Base-by-base conservation (phyloP, 2,329 filamentous ascomycete genomes). In the Paecilomyces variotii region DNA sequence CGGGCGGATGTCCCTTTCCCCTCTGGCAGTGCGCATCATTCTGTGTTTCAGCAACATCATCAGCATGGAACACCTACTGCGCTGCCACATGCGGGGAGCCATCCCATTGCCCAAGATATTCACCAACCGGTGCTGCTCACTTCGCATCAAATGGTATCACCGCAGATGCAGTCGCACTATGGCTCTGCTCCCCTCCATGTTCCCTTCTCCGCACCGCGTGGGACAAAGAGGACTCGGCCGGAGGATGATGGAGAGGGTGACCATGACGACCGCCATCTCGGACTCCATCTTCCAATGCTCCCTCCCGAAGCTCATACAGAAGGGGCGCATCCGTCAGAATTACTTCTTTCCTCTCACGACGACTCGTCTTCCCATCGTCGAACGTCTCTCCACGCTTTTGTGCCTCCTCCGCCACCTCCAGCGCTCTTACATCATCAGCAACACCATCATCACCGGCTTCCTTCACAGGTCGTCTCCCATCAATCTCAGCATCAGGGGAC, bases 391-490 rank as follows among this genome's bases (percentile, higher is more conserved):
- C 72, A 72, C 56, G 64, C 65, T 26, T 75, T 69, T 56, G 76
- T 60, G 75, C 82, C 67, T 68, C 78, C 56, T 68, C 79, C 57
- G 69, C 75, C 68, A 27, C 67, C 69, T 56, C 70, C 72, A 64
- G 76, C 79, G 35, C 73, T 75, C 58, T 76, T 79, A 26, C 82
- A 83, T 39, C 82, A 83, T 39, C 84, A 84, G 19, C 54, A 56
- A 56, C 57, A 53, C 69, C 90, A 93, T 67, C 91, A 96, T 67
- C 90, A 92, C 67, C 87, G 87, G 50, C 80, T 92, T 39, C 90
- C 90, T 54, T 86, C 90, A 64, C 86, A 89, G 62, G 85, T 84
- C 10, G 85, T 86, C 25, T 84, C 87, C 19, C 81, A 82, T 56
- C 57, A 67, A 89, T 89, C 74, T 80, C 88, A 76, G 81, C 86